Evolutionary conservation across 192 early-diverging fungal genomes (phyloP), one percentile per base, ranked within the genome.

Genomic region (Geranomyces michiganensis): DNA sequence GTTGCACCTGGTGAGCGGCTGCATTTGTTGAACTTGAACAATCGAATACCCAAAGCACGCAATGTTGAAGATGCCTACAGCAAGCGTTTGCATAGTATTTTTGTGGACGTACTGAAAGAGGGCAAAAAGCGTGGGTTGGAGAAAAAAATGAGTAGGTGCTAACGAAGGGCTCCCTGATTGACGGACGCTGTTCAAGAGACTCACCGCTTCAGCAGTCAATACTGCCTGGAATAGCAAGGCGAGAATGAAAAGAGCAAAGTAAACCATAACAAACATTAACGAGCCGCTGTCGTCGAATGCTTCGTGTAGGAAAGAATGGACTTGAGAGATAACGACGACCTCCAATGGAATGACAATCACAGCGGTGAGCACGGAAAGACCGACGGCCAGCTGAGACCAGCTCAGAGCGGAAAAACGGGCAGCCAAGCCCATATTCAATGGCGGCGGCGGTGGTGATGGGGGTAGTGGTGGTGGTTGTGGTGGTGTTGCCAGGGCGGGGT

Each of bases 61-160:
- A 51, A 68, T 44, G 59, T 78, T 78, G 44, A 78, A 75, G 3
- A 63, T 5, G 9, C 47, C 66, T 4, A 78, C 77, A 13, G 77
- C 77, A 14, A 78, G 30, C 17, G 68, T 67, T 65, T 76, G 75
- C 69, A 73, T 72, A 26, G 75, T 73, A 44, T 76, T 76, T 32
- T 71, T 63, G 49, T 70, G 65, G 2, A 19, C 14, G 44, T 41
- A 64, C 62, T 64, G 62, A 8, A 46, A 5, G 41, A 10, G 41
- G 29, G 3, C 7, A 6, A 53, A 53, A 3, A 26, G 51, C 4
- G 6, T 8, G 3, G 7, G 15, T 9, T n/a, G n/a, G 17, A 26
- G 7, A 9, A 15, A 17, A 53, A 53, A 4, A 17, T 15, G 51
- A 15, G 6, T 15, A 55, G 19, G 6, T 24, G 51, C 51, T 6